Evolutionary conservation across 2,329 filamentous ascomycete species (phyloP), one percentile per base, ranked within the genome.

Genomic region (Zymoseptoria passerinii): DNA sequence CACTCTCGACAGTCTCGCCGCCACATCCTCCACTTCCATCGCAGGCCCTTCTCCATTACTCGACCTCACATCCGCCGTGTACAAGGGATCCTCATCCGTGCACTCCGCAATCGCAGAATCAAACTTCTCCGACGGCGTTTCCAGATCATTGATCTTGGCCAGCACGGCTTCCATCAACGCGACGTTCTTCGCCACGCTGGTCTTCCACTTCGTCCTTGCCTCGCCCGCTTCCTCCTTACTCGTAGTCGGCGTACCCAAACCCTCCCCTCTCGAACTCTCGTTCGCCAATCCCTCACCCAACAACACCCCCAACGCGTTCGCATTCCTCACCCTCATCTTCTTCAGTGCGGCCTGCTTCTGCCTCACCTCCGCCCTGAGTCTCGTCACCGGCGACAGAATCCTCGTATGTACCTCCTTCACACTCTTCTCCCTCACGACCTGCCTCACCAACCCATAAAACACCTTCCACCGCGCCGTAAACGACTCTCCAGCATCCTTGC

Each of bases 101-200:
- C 81, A 80, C 29, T 82, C 77, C 53, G 80, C 79, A 23, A 84
- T 77, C 1, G 75, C 75, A 50, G 81, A 75, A 66, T 84, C 81
- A 63, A 84, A 83, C 55, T 80, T 80, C 28, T 77, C 74, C 9
- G 80, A 70, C 8, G 74, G 74, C 19, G 78, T 72, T 23, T 89
- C 84, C 48, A 88, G 73, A 20, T 81, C 77, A 52, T 83, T 82
- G 18, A 89, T 84, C 65, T 90, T 88, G 28, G 81, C 82, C 5
- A 96, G 81, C 19, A 97, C 86, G 67, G 87, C 88, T 67, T 95
- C 89, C 81, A 97, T 95, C 28, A 96, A 76, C 20, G 85, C 84
- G 50, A 96, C 87, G 65, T 88, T 95, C 58, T 87, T 84, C 64
- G 89, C 86, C 19, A 96, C 84, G 9, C 88, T 83, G 40, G 83